These are phyloP conservation scores for Ascochyta koolunga DNA, from an alignment of 2,329 filamentous ascomycete species.

Conservation along the genomic window DNA sequence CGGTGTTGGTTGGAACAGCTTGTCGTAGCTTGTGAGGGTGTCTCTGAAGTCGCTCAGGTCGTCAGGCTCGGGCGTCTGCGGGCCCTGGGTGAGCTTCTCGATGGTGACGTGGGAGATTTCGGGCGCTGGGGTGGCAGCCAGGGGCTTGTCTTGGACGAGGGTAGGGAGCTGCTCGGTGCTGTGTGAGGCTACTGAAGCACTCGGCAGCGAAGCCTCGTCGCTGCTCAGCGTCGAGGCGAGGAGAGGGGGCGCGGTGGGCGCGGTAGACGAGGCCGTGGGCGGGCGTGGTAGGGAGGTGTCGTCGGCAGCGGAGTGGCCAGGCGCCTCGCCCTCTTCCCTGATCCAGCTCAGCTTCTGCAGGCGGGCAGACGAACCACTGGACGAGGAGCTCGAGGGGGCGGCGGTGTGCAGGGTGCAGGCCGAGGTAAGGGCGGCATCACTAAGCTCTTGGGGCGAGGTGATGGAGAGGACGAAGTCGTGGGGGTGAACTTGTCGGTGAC, in stretches of 20 bases:
- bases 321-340: slow-evolving; percentile 87
- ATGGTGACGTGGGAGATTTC: slow-evolving; percentile 32
- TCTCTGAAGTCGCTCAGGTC: slow-evolving; percentile 29
- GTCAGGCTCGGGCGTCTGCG: slow-evolving; percentile 26
- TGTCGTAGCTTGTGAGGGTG: slow-evolving; percentile 43
- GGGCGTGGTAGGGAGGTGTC: slow-evolving; percentile 27
- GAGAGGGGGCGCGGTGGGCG: slow-evolving; percentile 32
- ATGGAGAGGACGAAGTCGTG: slow-evolving; percentile 87
- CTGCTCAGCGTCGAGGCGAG: slow-evolving; percentile 22
- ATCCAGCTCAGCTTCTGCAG: slow-evolving; percentile 86
- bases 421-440: slow-evolving; percentile 84
- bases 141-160: slow-evolving; percentile 9
- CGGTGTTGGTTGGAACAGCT: slow-evolving; percentile 43
- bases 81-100: slow-evolving; percentile 29
- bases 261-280: slow-evolving; percentile 27
- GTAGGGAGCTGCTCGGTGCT: slow-evolving; percentile 24
- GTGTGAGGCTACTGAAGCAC: slow-evolving; percentile 19
- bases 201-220: slow-evolving; percentile 16
- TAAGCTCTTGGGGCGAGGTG: slow-evolving; percentile 75
- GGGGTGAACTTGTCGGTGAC: slow-evolving; percentile 74
- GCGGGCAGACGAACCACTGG: slow-evolving; percentile 77
- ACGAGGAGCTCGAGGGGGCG: slow-evolving; percentile 83
- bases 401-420: slow-evolving; percentile 90
- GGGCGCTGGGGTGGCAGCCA: slow-evolving; percentile 21
- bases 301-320: slow-evolving; percentile 47